These are phyloP conservation scores for Boletus edulis DNA, from an alignment of 768 basidiomycete genomes.

Conservation along the genomic window DNA sequence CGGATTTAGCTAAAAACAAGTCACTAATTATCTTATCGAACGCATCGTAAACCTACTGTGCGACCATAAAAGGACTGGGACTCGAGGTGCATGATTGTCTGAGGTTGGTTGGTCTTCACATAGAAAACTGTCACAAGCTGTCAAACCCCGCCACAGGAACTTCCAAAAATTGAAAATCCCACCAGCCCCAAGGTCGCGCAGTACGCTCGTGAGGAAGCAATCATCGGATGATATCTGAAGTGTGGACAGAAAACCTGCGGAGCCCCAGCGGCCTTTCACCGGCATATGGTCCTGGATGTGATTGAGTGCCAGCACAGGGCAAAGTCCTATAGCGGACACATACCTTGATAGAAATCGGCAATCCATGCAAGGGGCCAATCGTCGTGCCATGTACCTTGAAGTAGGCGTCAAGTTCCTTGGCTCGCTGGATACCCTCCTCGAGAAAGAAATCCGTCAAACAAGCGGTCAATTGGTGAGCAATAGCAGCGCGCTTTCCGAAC, in stretches of 20 bases:
- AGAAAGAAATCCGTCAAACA: constrained; percentile 46
- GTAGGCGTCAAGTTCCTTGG: constrained; percentile 42
- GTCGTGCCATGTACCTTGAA: constrained; percentile 36
- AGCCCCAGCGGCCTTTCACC: constrained; percentile 40
- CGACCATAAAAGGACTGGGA: constrained; percentile 34
- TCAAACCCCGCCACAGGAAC: constrained; percentile 4
- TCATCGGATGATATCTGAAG: constrained; percentile 26
- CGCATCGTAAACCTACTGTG: constrained; percentile 13
- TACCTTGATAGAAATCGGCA: constrained; percentile 42
- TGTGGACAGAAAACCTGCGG: constrained; percentile 32
- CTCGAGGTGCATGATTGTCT: constrained; percentile 41
- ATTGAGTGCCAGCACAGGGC: not conserved
- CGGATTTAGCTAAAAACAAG: constrained; percentile 39
- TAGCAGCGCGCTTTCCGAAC: constrained; percentile 48
- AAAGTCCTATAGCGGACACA: not conserved
- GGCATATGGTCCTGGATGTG: constrained; percentile 36
- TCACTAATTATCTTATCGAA: not conserved
- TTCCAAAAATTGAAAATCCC: not conserved
- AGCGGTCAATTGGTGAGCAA: constrained; percentile 46
- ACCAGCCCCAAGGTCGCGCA: constrained; percentile 44
- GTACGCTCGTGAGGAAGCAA: constrained; percentile 31
- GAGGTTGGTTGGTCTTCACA: constrained; percentile 43
- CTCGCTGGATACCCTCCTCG: constrained; percentile 39
- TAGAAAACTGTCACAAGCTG: constrained; percentile 35
- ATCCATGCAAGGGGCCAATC: constrained; percentile 43